Evolutionary conservation across 768 basidiomycete genomes (phyloP).

Genomic region (Boletus rufocinnamomeus): DNA sequence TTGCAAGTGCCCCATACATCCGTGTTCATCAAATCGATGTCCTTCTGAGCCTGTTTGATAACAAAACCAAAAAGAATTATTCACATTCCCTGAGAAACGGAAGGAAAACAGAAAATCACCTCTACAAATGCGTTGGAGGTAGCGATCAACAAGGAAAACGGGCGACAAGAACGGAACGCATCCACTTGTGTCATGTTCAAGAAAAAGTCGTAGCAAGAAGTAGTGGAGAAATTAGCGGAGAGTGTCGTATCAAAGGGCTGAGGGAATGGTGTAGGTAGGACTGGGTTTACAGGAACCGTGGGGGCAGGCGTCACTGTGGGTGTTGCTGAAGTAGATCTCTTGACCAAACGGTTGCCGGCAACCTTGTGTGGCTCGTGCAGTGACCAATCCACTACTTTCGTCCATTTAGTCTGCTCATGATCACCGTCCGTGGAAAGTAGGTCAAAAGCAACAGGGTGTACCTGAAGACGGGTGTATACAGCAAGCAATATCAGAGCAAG

Average conservation of each 20-base stretch:
- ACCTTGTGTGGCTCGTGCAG: conserved; percentile 45
- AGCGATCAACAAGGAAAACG: conserved; percentile 66
- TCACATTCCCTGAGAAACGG: neutral
- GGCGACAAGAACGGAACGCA: conserved; percentile 72
- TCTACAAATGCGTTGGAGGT: conserved; percentile 54
- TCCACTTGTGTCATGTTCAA: conserved; percentile 65
- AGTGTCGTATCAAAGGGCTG: conserved; percentile 70
- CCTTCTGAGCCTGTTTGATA: conserved; percentile 58
- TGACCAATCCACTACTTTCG: conserved; percentile 38
- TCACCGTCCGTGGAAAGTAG: conserved; percentile 33
- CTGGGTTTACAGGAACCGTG: conserved; percentile 39
- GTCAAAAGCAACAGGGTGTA: conserved; percentile 51
- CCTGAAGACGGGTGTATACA: conserved; percentile 49
- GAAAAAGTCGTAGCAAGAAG: conserved; percentile 70
- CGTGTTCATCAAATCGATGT: conserved; percentile 61
- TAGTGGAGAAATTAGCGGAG: conserved; percentile 64
- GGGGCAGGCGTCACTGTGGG: conserved; percentile 22
- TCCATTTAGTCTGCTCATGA: conserved; percentile 35
- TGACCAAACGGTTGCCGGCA: conserved; percentile 3
- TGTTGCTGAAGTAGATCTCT: conserved; percentile 10
- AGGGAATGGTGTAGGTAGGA: conserved; percentile 74
- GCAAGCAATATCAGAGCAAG: conserved; percentile 56
- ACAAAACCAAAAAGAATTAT: conserved; percentile 3
- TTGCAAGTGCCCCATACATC: conserved; percentile 84
- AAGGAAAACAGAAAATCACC: conserved; percentile 40